A percentile compares a stretch with the other conserved stretches of the same genome.
These are phyloP conservation scores for Heteromeles arbutifolia DNA, from an alignment of 306 rosid genomes.

Conservation along the genomic window DNA sequence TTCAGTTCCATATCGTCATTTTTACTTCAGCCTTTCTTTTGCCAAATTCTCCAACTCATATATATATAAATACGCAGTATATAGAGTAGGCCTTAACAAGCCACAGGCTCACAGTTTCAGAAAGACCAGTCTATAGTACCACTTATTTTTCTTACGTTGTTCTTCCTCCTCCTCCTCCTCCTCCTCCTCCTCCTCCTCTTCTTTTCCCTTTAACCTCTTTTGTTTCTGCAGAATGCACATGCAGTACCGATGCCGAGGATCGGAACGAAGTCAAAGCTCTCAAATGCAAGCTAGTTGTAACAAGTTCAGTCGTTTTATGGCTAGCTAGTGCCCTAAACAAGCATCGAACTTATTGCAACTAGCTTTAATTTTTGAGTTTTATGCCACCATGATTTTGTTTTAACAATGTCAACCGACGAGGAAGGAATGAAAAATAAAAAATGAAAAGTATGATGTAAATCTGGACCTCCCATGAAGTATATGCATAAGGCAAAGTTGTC, in stretches of 20 bases:
- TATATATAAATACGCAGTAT: not conserved
- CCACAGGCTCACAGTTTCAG: not conserved
- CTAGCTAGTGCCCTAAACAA: not conserved
- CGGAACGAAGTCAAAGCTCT: conserved; percentile 23
- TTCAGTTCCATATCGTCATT: conserved; percentile 5
- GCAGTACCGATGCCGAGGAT: conserved; percentile 3
- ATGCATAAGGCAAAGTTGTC: conserved; percentile 2
- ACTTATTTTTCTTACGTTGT: not conserved
- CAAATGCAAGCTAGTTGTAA: conserved; percentile 37
- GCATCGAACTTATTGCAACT: conserved; percentile 17
- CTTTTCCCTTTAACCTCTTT: conserved; percentile 2
- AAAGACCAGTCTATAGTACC: not conserved
- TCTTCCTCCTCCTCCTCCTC: conserved; percentile 20
- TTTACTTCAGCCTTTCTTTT: conserved; percentile 1
- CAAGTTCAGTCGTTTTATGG: conserved; percentile 12
- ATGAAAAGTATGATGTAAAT: not conserved
- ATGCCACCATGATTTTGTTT: not conserved
- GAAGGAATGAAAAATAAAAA: no score
- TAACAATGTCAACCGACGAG: not conserved
- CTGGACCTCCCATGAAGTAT: conserved; percentile 3
- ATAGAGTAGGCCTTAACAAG: not conserved
- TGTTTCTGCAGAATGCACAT: conserved; percentile 21
- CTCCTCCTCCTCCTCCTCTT: conserved; percentile 24
- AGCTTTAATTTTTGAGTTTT: conserved; percentile 6
- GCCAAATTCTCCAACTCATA: not conserved